Evolutionary conservation across 208 protist genomes (phyloP).

Genomic region (Acanthamoeba castellanii): DNA sequence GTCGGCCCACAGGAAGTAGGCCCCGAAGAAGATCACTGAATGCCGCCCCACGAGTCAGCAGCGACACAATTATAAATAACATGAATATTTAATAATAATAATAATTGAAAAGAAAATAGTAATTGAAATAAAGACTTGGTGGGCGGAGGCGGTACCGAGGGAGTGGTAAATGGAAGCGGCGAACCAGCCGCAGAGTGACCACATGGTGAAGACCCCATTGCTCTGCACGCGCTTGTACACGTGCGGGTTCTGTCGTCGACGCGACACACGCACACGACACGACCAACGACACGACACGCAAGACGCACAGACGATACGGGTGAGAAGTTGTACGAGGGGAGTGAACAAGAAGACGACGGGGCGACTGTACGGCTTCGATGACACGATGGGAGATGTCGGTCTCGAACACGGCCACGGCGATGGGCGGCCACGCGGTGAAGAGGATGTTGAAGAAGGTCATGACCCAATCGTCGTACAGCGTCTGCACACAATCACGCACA

Average conservation of each 20-base stretch:
- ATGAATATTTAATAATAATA: background rate
- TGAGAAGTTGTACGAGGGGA: background rate
- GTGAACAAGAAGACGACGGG: background rate
- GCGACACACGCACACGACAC: background rate
- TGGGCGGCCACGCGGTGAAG: conserved; percentile 89
- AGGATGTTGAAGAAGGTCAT: conserved; percentile 89
- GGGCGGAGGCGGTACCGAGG: background rate
- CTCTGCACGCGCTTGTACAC: conserved; percentile 27
- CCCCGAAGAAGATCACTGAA: conserved; percentile 44
- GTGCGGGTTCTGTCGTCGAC: conserved; percentile 1
- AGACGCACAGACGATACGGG: too few relatives aligned
- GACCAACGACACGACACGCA: background rate
- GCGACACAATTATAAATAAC: too few relatives aligned
- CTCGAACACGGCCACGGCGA: conserved; percentile 90
- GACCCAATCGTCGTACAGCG: conserved; percentile 78
- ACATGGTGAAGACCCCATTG: conserved; percentile 12
- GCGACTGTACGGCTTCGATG: conserved; percentile 12
- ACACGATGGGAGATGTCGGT: conserved; percentile 74
- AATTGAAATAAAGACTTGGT: background rate
- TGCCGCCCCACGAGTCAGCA: background rate
- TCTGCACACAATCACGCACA: conserved; percentile 63
- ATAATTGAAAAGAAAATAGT: background rate
- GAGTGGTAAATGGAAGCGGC: conserved; percentile 26
- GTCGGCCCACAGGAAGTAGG: conserved; percentile 12
- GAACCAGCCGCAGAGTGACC: conserved; percentile 1